Percentiles rank a stretch among this genome's conserved stretches.
These are phyloP conservation scores for Lentinula raphanica DNA, from an alignment of 768 basidiomycete species.

Conservation along the genomic window DNA sequence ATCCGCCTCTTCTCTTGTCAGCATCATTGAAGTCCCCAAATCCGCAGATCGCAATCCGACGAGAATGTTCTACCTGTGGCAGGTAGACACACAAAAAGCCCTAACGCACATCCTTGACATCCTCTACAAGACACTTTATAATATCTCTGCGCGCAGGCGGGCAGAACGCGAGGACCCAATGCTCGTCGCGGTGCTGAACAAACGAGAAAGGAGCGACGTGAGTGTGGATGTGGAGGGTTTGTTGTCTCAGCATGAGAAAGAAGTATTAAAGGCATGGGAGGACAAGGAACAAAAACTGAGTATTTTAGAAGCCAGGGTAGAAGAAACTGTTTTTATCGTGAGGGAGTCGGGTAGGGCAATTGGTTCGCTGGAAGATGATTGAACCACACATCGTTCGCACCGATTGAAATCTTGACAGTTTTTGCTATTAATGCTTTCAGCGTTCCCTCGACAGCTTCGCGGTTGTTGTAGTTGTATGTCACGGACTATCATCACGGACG, in stretches of 20 bases:
- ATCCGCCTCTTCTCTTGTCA: constrained; percentile 76
- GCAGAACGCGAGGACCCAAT: constrained; percentile 57
- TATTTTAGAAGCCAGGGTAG: constrained; percentile 79
- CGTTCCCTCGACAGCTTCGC: too few species aligned
- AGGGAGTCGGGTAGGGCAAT: constrained; percentile 57
- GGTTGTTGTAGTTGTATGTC: too few species aligned
- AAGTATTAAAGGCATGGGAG: constrained; percentile 70
- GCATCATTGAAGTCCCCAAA: constrained; percentile 89
- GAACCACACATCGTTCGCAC: constrained; percentile 6
- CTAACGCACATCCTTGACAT: constrained; percentile 71
- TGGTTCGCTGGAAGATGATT: constrained; percentile 46
- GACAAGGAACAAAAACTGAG: constrained; percentile 67
- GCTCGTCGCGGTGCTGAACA: constrained; percentile 70
- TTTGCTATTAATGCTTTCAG: too few species aligned
- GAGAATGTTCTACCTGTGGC: constrained; percentile 91
- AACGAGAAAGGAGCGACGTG: constrained; percentile 79
- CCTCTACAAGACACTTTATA: constrained; percentile 87
- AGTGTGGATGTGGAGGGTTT: constrained; percentile 63
- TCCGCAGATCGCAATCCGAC: constrained; percentile 86
- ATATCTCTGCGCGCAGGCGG: constrained; percentile 69
- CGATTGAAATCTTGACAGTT: too few species aligned
- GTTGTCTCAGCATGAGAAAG: constrained; percentile 70
- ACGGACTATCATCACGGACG: too few species aligned
- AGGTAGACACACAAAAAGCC: constrained; percentile 80
- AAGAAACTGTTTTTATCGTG: constrained; percentile 85